Evolutionary conservation across 768 basidiomycete species (phyloP), one percentile per base, ranked within the genome.

Genomic region (Pisolithus sp.): DNA sequence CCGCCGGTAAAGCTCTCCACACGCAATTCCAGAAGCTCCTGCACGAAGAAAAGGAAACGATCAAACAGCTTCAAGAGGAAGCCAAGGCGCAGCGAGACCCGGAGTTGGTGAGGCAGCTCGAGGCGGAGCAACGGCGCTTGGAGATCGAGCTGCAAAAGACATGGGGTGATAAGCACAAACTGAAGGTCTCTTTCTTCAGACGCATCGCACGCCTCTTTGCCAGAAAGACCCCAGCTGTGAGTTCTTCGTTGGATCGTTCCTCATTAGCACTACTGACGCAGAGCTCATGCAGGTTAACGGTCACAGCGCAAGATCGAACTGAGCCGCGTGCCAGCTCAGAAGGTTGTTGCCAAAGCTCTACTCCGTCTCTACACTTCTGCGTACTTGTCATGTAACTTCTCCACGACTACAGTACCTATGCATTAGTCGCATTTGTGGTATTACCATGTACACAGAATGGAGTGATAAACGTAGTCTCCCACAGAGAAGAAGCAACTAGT

Each of bases 291-390:
- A 7, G 3, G 39, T 17, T n/a, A n/a, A n/a, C n/a, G n/a, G n/a
- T 20, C 17, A 40, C 3, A 40, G 39, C 39, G 39, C 17, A 40
- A 17, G 20, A 40, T 40, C 20, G n/a, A 40, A 7, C 17, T 40
- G 7, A 26, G 26, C 26, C 26, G n/a, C n/a, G n/a, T 26, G 26
- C 26, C 26, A 26, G 26, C 26, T 26, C 7, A 26, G 26, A 4
- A 26, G 26, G 26, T 7, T 30, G 8, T 62, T 8, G 7, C 30
- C 30, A 30, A 10, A 30, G 7, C 9, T 30, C 7, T 10, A 8
- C 30, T 30, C 30, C 30, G 26, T 26, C 26, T 40, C 17, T 6
- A 54, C 59, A 9, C 54, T 63, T 21, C 38, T 62, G 5, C 63
- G 64, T 36, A 53, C 56, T 0, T 62, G 28, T 30, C 4, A 4